Percentiles rank a stretch among this genome's conserved stretches.
These are phyloP conservation scores for Tremellales sp. DNA, from an alignment of 1,284 basidiomycete species.

Conservation along the genomic window DNA sequence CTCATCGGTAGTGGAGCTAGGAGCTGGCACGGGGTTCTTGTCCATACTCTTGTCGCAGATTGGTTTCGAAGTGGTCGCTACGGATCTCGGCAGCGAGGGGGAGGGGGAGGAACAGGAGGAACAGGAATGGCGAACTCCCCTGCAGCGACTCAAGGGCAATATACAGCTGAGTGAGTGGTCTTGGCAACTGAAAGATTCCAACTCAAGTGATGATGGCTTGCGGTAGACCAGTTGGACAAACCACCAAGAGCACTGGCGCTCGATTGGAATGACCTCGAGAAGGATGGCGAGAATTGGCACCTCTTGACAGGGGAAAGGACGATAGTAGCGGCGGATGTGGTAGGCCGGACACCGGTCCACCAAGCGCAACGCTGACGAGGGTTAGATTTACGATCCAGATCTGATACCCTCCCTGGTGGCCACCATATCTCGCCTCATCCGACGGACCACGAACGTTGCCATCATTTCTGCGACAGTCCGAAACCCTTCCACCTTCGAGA, in stretches of 20 bases:
- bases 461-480: conserved; percentile 47
- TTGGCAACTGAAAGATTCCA: not conserved
- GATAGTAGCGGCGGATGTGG: conserved; percentile 48
- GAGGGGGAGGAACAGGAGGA: conserved; percentile 3
- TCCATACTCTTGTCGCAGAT: conserved; percentile 39
- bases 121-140: conserved; percentile 25
- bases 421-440: conserved; percentile 29
- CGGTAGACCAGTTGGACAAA: conserved; percentile 8
- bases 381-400: conserved; percentile 48
- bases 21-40: conserved; percentile 47
- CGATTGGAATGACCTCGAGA: conserved; percentile 35
- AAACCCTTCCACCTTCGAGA: conserved; percentile 42
- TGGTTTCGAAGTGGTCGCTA: conserved; percentile 28
- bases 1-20: conserved; percentile 39
- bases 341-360: conserved; percentile 12
- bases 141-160: conserved; percentile 33
- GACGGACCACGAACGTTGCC: conserved; percentile 10
- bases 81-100: conserved; percentile 30
- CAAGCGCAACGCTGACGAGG: not conserved
- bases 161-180: conserved; percentile 37
- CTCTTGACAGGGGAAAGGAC: conserved; percentile 12
- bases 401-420: conserved; percentile 42
- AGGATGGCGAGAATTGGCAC: conserved; percentile 23
- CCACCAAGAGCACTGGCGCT: conserved; percentile 15
- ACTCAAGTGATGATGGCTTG: conserved; percentile 4